phyloP scores from a whole-genome alignment of 768 basidiomycete species.

The Podaxis carcinomalis region DNA sequence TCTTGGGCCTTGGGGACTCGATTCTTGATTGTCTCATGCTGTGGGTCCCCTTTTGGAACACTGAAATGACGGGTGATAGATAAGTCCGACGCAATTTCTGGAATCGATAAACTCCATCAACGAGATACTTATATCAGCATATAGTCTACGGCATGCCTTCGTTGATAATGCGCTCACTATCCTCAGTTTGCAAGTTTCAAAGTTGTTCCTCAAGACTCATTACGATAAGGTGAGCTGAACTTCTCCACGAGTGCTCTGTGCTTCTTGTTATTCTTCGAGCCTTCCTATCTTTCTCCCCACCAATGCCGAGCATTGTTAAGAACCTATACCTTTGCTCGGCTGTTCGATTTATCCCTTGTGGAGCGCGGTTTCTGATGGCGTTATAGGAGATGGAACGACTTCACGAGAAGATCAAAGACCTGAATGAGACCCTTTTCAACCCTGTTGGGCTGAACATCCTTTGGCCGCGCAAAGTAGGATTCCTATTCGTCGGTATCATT shows the following conservation, averaged over 20 bases:
- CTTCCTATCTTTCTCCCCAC: neutral
- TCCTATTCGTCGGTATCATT: conserved; percentile 76
- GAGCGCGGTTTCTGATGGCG: neutral
- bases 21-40: neutral
- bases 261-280: neutral
- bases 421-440: conserved; percentile 77
- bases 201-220: conserved; percentile 64
- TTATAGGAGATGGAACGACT: conserved; percentile 75
- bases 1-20: neutral
- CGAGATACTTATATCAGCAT: conserved; percentile 79
- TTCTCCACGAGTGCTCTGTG: neutral
- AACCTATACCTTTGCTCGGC: neutral
- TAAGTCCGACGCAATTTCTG: conserved; percentile 87
- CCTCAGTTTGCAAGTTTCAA: conserved; percentile 76
- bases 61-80: conserved; percentile 37
- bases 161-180: conserved; percentile 79
- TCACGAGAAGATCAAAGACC: conserved; percentile 52
- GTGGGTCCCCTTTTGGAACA: neutral
- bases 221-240: conserved; percentile 66
- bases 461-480: conserved; percentile 81
- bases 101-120: conserved; percentile 92
- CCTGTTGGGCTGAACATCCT: conserved; percentile 83
- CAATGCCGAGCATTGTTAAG: neutral
- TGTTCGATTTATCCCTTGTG: neutral
- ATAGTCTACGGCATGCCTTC: conserved; percentile 68